These are phyloP conservation scores for Pholiota molesta DNA, from an alignment of 768 basidiomycete genomes.

Conservation along the genomic window DNA sequence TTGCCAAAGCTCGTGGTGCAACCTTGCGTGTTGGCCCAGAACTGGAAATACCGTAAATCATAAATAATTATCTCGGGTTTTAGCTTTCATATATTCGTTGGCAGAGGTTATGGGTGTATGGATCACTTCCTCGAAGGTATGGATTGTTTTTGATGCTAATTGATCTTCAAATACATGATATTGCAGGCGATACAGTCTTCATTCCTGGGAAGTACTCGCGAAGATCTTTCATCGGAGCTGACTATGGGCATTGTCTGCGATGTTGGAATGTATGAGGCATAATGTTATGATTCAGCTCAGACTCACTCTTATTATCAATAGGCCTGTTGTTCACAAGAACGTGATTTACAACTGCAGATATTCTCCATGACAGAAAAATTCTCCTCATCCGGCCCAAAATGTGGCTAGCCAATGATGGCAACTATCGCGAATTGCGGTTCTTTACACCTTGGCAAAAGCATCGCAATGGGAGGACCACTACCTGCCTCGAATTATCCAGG, in stretches of 20 bases:
- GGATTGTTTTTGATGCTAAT: not conserved
- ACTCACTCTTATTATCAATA: conserved; percentile 30
- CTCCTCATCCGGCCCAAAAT: conserved; percentile 97
- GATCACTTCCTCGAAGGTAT: conserved; percentile 97
- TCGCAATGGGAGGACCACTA: conserved; percentile 90
- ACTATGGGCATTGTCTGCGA: conserved; percentile 91
- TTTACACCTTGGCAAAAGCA: conserved; percentile 97
- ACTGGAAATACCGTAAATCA: conserved; percentile 84
- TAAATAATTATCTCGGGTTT: not conserved
- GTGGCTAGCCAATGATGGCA: conserved; percentile 99
- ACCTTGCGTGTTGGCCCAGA: conserved; percentile 95
- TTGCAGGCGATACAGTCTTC: conserved; percentile 93
- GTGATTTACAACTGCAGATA: conserved; percentile 95
- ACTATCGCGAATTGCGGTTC: conserved; percentile 87
- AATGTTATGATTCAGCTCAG: not conserved
- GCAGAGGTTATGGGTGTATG: conserved; percentile 93
- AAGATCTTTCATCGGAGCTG: conserved; percentile 83
- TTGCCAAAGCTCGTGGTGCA: conserved; percentile 89
- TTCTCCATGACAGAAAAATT: conserved; percentile 85
- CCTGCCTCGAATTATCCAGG: conserved; percentile 86
- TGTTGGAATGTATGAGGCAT: conserved; percentile 84
- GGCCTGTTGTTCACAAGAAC: conserved; percentile 98
- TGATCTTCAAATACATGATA: not conserved
- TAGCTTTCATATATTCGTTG: not conserved
- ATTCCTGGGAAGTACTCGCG: conserved; percentile 98